Percentiles rank a stretch among this genome's conserved stretches.
These are phyloP conservation scores for Eragrostis nindensis DNA, from an alignment of 176 grass and related monocot genomes.

Conservation along the genomic window DNA sequence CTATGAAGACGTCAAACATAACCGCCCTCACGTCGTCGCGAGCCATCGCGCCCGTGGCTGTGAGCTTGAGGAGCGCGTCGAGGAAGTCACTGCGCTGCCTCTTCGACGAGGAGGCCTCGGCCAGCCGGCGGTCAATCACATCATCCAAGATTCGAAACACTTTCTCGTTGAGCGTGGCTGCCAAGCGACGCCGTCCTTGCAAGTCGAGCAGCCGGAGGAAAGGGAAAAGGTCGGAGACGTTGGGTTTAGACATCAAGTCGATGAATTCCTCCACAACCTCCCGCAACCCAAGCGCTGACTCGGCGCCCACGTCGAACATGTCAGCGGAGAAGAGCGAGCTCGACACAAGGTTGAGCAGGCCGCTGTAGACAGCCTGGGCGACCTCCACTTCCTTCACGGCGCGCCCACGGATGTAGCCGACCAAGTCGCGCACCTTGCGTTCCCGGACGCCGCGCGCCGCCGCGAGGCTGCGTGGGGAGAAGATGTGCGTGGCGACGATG, in stretches of 20 bases:
- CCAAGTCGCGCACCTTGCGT: slow-evolving; percentile 38
- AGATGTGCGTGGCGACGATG: slow-evolving; percentile 32
- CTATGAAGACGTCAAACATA: slow-evolving; percentile 42
- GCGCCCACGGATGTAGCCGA: not conserved
- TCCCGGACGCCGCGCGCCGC: slow-evolving; percentile 18
- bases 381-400: not conserved
- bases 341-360: slow-evolving; percentile 44
- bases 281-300: slow-evolving; percentile 23
- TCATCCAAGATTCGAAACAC: slow-evolving; percentile 19
- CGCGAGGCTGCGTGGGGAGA: slow-evolving; percentile 41
- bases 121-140: slow-evolving; percentile 19
- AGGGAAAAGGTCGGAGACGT: slow-evolving; percentile 54
- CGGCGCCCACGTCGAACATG: slow-evolving; percentile 22
- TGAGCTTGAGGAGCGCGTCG: slow-evolving; percentile 36
- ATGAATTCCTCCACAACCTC: slow-evolving; percentile 11
- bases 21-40: slow-evolving; percentile 2
- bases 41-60: slow-evolving; percentile 28
- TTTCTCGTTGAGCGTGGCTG: not conserved
- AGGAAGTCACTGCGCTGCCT: slow-evolving; percentile 40
- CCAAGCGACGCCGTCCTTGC: slow-evolving; percentile 31
- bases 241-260: not conserved
- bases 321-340: slow-evolving; percentile 40
- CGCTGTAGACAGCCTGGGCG: slow-evolving; percentile 12
- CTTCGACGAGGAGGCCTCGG: no score
- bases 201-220: slow-evolving; percentile 43